Conservation (phyloP, 352 stramenopile species). For the Globisporangium carolinianum region DNA sequence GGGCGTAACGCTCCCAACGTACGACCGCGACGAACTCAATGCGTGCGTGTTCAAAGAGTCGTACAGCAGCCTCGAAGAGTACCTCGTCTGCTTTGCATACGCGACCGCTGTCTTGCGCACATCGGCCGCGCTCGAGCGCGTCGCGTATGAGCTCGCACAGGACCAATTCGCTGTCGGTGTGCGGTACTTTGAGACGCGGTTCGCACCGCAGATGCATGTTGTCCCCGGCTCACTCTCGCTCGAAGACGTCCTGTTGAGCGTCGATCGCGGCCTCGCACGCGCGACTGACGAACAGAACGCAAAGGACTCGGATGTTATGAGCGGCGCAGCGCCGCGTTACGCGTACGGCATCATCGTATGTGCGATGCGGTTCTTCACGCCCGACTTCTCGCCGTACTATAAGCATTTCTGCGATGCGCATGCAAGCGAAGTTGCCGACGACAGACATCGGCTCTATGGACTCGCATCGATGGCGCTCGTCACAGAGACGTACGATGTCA, state of each 20-base stretch:
- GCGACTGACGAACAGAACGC: constrained; percentile 65
- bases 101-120: constrained; percentile 60
- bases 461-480: constrained; percentile 80
- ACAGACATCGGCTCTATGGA: constrained; percentile 57
- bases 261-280: constrained; percentile 55
- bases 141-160: constrained; percentile 79
- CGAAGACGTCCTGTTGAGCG: constrained; percentile 63
- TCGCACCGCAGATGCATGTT: constrained; percentile 78
- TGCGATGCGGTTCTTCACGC: constrained; percentile 85
- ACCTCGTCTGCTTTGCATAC: constrained; percentile 81
- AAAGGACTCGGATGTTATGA: constrained; percentile 35
- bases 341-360: constrained; percentile 87
- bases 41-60: constrained; percentile 73
- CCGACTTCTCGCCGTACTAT: constrained; percentile 80
- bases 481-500: constrained; percentile 71
- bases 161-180: constrained; percentile 77
- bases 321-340: constrained; percentile 51
- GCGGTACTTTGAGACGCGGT: constrained; percentile 83
- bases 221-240: constrained; percentile 53
- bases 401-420: constrained; percentile 80
- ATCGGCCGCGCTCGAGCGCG: constrained; percentile 60
- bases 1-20: constrained; percentile 64
- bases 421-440: constrained; percentile 38
- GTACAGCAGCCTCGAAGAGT: constrained; percentile 78
- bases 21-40: constrained; percentile 50